Evolutionary conservation across 345 rosid species (phyloP).

Genomic region (Aurinia saxatilis): DNA sequence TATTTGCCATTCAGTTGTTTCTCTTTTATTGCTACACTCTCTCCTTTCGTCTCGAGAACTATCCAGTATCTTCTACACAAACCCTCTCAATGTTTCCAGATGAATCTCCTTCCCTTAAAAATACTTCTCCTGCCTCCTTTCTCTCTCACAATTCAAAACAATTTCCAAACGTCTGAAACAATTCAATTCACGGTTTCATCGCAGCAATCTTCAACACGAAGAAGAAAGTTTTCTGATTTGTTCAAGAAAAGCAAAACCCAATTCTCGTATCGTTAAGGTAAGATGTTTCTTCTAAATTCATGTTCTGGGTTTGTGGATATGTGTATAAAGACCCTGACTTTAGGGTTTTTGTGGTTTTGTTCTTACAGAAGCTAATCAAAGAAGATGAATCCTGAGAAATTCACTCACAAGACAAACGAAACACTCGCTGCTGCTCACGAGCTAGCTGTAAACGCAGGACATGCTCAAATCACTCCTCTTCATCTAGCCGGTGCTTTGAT

Average conservation of each 20-base stretch:
- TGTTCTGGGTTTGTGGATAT: background rate
- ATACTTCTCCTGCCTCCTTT: slow-evolving; percentile 1
- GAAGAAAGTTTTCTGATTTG: background rate
- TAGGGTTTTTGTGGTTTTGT: background rate
- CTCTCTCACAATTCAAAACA: slow-evolving; percentile 13
- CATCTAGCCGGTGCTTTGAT: slow-evolving; percentile 66
- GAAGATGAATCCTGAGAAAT: slow-evolving; percentile 85
- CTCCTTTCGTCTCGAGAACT: background rate
- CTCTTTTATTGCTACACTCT: background rate
- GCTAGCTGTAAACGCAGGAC: slow-evolving; percentile 53
- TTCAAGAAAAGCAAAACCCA: slow-evolving; percentile 1
- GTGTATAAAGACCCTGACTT: background rate
- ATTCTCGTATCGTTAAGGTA: slow-evolving; percentile 11
- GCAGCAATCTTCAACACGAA: background rate
- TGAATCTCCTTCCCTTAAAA: background rate
- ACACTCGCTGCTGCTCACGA: slow-evolving; percentile 63
- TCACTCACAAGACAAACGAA: slow-evolving; percentile 89
- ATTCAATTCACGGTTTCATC: background rate
- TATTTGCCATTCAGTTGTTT: background rate
- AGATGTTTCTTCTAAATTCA: background rate
- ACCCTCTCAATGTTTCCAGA: slow-evolving; percentile 22
- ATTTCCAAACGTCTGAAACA: background rate
- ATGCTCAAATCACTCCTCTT: slow-evolving; percentile 80
- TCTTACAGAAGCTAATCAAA: background rate
- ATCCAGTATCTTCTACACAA: slow-evolving; percentile 9